These are phyloP conservation scores for Penicillium waksmanii DNA, from an alignment of 495 filamentous ascomycete species.

Conservation along the genomic window DNA sequence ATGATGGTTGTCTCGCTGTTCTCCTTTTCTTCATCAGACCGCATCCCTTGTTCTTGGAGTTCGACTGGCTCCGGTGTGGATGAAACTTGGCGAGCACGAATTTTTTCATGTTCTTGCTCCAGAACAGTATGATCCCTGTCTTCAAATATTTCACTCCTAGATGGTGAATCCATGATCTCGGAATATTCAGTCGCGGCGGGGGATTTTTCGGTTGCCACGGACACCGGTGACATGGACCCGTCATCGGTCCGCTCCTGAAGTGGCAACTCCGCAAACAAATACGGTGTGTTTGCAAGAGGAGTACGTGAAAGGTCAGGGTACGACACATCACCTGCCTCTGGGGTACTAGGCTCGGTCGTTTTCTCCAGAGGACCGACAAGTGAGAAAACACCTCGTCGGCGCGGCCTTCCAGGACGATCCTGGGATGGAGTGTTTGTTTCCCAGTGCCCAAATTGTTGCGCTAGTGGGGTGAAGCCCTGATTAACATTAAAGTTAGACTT, in stretches of 20 bases:
- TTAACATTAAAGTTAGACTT: conserved; percentile 31
- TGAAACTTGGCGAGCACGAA: background rate
- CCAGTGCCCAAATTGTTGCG: conserved; percentile 63
- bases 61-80: conserved; percentile 15
- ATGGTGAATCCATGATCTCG: conserved; percentile 19
- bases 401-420: conserved; percentile 35
- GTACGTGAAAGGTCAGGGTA: conserved; percentile 33
- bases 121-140: conserved; percentile 15
- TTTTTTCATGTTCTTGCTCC: conserved; percentile 5
- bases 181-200: conserved; percentile 9
- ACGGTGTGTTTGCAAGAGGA: conserved; percentile 23
- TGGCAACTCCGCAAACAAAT: conserved; percentile 23
- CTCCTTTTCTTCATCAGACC: conserved; percentile 37
- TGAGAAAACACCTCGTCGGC: conserved; percentile 50
- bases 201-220: conserved; percentile 4
- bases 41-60: conserved; percentile 12
- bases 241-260: conserved; percentile 19
- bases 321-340: conserved; percentile 20
- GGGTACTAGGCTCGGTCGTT: conserved; percentile 9
- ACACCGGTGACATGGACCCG: conserved; percentile 14
- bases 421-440: conserved; percentile 55
- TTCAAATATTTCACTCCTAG: conserved; percentile 28
- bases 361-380: conserved; percentile 37
- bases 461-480: conserved; percentile 64
- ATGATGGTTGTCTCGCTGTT: conserved; percentile 30